Evolutionary conservation across 352 stramenopile genomes (phyloP).

Genomic region (Plasmopara viticola): DNA sequence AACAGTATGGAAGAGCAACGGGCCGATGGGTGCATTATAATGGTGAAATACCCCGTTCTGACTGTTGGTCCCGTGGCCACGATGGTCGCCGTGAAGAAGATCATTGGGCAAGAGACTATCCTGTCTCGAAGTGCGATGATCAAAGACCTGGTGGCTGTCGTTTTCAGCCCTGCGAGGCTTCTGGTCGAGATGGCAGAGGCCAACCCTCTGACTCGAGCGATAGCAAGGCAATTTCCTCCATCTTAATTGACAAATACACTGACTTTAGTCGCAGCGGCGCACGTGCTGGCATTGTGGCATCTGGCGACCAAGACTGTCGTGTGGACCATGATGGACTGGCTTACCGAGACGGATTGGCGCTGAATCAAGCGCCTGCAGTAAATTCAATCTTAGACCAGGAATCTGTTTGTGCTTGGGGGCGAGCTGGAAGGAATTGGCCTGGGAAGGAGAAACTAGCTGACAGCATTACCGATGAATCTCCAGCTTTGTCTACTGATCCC

Average conservation of each 20-base stretch:
- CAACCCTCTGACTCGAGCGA: neutral
- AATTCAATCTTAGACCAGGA: neutral
- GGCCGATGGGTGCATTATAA: constrained; percentile 22
- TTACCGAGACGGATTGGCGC: constrained; percentile 3
- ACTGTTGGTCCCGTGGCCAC: constrained; percentile 10
- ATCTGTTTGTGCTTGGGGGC: neutral
- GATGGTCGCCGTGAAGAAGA: constrained; percentile 6
- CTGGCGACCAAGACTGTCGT: constrained; percentile 7
- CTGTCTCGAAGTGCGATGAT: constrained; percentile 3
- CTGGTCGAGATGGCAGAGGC: neutral
- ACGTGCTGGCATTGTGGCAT: constrained; percentile 18
- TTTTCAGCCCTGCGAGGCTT: constrained; percentile 6
- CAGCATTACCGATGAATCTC: constrained; percentile 10
- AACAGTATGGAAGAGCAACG: constrained; percentile 19
- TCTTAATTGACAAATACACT: constrained; percentile 11
- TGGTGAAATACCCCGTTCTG: constrained; percentile 8
- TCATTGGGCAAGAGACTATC: constrained; percentile 1
- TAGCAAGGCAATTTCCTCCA: constrained; percentile 3
- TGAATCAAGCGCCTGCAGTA: constrained; percentile 2
- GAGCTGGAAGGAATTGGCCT: neutral
- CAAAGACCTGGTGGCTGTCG: constrained; percentile 3
- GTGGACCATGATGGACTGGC: constrained; percentile 7
- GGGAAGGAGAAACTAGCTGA: neutral
- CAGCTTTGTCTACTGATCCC: constrained; percentile 11
- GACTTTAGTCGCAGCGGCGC: constrained; percentile 30